Base-by-base conservation (phyloP, 208 protist species). In the Angomonas ambiguus region DNA sequence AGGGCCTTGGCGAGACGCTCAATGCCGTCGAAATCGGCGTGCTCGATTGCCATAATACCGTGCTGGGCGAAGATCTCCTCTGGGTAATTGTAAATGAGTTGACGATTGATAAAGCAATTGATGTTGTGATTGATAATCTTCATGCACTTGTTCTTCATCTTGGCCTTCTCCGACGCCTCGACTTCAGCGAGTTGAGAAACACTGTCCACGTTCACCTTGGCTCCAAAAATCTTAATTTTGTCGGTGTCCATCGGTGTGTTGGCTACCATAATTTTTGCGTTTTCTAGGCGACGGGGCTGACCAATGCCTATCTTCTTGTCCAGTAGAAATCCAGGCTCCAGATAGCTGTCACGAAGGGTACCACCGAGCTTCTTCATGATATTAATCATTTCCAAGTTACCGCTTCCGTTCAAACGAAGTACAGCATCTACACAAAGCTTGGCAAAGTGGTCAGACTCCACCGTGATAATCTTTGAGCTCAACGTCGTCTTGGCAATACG, bases 171-270 rank as follows among this genome's bases (percentile, higher is more conserved):
- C n/a, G 98, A 99, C 2, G 88, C 76, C 78, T 99, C 98, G 42
- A 99, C 98, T 64, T 99, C 96, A 11, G 97, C 97, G 5, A 99
- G 77, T 74, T 98, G 87, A 1, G 88, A 77, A 48, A 98, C 90
- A 38, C 86, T 95, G 56, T 99, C 94, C 2, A 99, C 97, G 56
- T 90, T 87, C 57, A 98, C 96, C 67, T 97, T 97, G 8, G 93
- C 85, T 32, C 96, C 95, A 72, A 98, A 98, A 67, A 99, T 97
- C 79, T 99, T 99, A 66, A 99, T 98, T 79, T 99, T 99, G 78
- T 99, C 99, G 30, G 98, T 98, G 74, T 99, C 99, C 98, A 99
- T 99, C 22, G 98, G 83, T 11, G 99, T 99, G 82, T 99, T 99
- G 16, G 98, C 98, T 34, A 99, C 86, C 32, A 99, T 72, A 71